phyloP scores from a whole-genome alignment of 371 early-diverging fungal species.

The Smittium culicis region DNA sequence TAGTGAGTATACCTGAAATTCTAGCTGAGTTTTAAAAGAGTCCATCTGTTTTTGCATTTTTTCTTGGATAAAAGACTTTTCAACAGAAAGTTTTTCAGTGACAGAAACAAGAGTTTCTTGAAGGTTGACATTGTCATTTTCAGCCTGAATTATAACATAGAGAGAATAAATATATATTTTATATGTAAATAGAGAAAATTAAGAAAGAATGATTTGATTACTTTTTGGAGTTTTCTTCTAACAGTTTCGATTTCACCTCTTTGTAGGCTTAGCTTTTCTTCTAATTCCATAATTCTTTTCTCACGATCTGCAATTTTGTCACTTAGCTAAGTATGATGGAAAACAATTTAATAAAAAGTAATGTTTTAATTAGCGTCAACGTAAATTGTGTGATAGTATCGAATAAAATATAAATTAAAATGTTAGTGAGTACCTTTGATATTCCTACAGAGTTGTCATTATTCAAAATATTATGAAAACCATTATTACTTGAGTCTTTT shows the following conservation, averaged over 20 bases:
- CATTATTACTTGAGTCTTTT: too few species aligned
- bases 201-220: too few species aligned
- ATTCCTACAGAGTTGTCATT: too few species aligned
- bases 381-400: too few species aligned
- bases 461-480: too few species aligned
- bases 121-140: slow-evolving; percentile 3
- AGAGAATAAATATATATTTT: neutral
- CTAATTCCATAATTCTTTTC: neutral
- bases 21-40: slow-evolving; percentile 3
- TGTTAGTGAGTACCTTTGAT: too few species aligned
- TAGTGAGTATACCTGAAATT: slow-evolving; percentile 6
- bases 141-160: neutral
- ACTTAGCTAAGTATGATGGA: too few species aligned
- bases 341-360: too few species aligned
- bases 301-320: neutral
- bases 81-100: neutral
- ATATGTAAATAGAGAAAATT: too few species aligned
- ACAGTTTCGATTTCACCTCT: slow-evolving; percentile 7
- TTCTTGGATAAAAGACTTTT: slow-evolving; percentile 3
- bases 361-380: too few species aligned
- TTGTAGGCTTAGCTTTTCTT: neutral
- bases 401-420: too few species aligned
- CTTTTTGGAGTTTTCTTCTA: slow-evolving; percentile 8
- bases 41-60: neutral
- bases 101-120: slow-evolving; percentile 1